A percentile compares a stretch with the other conserved stretches of the same genome.
These are phyloP conservation scores for Ilex aquifolium DNA, from an alignment of 257 asterid species.

Conservation along the genomic window DNA sequence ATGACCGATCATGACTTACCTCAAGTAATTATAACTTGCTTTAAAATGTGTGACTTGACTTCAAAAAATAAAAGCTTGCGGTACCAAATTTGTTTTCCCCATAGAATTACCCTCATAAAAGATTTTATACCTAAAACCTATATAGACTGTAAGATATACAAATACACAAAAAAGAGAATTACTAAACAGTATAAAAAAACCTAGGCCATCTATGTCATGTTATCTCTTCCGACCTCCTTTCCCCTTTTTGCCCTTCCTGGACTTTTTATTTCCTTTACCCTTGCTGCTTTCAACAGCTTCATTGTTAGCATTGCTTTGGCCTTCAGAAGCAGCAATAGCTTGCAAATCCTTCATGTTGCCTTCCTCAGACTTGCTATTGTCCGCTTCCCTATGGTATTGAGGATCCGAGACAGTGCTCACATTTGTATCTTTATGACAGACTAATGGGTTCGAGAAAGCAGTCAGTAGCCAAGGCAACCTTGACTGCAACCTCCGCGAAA, in stretches of 20 bases:
- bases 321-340: slow-evolving; percentile 21
- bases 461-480: slow-evolving; percentile 8
- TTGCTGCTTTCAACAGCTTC: slow-evolving; percentile 21
- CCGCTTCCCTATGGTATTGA: neutral
- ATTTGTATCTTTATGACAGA: neutral
- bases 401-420: neutral
- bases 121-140: too few species aligned
- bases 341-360: neutral
- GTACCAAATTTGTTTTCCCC: too few species aligned
- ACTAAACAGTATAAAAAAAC: too few species aligned
- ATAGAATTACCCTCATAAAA: too few species aligned
- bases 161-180: too few species aligned
- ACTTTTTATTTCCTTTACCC: slow-evolving; percentile 15
- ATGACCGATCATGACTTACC: too few species aligned
- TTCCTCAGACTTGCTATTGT: neutral
- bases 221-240: too few species aligned
- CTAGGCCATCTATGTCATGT: too few species aligned
- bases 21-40: too few species aligned
- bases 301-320: slow-evolving; percentile 26
- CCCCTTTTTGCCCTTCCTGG: slow-evolving; percentile 18
- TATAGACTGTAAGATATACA: too few species aligned
- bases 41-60: too few species aligned
- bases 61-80: too few species aligned
- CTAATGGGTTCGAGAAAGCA: neutral
- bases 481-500: slow-evolving; percentile 16